These are phyloP conservation scores for Cyclocybe cylindracea DNA, from an alignment of 768 basidiomycete genomes.

Conservation along the genomic window DNA sequence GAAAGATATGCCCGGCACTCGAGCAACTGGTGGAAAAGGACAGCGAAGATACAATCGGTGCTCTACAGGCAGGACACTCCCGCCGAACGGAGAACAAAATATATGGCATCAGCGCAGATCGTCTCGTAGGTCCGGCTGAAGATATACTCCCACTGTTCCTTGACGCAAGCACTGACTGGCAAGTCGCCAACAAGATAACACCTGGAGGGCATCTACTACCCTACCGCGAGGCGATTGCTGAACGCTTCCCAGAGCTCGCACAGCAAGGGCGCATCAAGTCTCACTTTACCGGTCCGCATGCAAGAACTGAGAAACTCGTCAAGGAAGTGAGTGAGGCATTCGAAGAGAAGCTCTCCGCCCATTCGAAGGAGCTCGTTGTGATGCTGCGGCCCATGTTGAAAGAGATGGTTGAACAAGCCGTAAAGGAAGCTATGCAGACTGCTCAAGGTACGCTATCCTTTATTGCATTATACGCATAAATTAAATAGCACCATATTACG, in stretches of 20 bases:
- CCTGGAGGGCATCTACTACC: conserved; percentile 21
- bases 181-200: conserved; percentile 15
- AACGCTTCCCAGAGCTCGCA: conserved; percentile 3
- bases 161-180: conserved; percentile 24
- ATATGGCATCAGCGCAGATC: conserved; percentile 28
- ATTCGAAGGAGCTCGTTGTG: too few relatives aligned
- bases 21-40: conserved; percentile 1
- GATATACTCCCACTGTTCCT: conserved; percentile 25
- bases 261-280: background rate
- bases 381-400: too few relatives aligned
- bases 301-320: too few relatives aligned
- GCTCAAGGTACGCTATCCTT: too few relatives aligned
- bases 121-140: conserved; percentile 21
- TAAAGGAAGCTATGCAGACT: too few relatives aligned
- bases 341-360: too few relatives aligned
- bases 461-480: too few relatives aligned
- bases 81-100: conserved; percentile 19
- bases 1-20: conserved; percentile 12
- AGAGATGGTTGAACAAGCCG: too few relatives aligned
- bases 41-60: conserved; percentile 15
- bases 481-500: too few relatives aligned
- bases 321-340: too few relatives aligned
- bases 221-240: conserved; percentile 5
- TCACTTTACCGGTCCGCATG: too few relatives aligned
- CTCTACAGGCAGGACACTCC: conserved; percentile 26